These are phyloP conservation scores for Escallonia rubra DNA, from an alignment of 129 eudicot genomes.

Conservation along the genomic window DNA sequence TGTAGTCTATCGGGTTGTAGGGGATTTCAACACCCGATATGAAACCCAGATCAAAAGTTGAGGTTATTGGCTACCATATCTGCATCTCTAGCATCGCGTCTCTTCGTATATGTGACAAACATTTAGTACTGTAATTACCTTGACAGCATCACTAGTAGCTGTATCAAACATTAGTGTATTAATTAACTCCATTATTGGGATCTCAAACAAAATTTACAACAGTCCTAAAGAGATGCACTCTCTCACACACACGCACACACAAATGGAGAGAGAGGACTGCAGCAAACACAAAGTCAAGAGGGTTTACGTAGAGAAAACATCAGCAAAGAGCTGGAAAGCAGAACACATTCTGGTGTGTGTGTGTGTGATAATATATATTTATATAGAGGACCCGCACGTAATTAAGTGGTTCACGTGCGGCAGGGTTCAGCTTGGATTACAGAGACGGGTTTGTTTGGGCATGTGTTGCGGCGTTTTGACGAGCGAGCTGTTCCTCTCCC, in stretches of 20 bases:
- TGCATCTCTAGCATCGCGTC: no score
- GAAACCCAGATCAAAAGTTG: no score
- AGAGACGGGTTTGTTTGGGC: background rate
- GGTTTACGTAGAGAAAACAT: constrained; percentile 10
- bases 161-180: background rate
- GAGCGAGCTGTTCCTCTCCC: constrained; percentile 41
- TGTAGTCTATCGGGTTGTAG: no score
- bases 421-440: constrained; percentile 24
- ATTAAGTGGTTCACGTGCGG: constrained; percentile 54
- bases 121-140: no score
- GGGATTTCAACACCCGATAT: no score
- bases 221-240: constrained; percentile 17
- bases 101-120: no score
- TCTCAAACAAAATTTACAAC: constrained; percentile 20
- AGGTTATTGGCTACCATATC: no score
- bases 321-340: constrained; percentile 18
- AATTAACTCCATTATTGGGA: constrained; percentile 18
- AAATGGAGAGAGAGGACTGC: constrained; percentile 10
- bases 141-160: no score
- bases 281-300: constrained; percentile 48
- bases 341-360: constrained; percentile 6
- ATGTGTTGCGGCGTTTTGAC: constrained; percentile 56
- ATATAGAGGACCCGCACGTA: constrained; percentile 34
- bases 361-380: background rate
- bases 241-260: background rate